A percentile compares a stretch with the other conserved stretches of the same genome.
phyloP scores from a whole-genome alignment of 768 basidiomycete genomes.

The Lentinula aciculospora region DNA sequence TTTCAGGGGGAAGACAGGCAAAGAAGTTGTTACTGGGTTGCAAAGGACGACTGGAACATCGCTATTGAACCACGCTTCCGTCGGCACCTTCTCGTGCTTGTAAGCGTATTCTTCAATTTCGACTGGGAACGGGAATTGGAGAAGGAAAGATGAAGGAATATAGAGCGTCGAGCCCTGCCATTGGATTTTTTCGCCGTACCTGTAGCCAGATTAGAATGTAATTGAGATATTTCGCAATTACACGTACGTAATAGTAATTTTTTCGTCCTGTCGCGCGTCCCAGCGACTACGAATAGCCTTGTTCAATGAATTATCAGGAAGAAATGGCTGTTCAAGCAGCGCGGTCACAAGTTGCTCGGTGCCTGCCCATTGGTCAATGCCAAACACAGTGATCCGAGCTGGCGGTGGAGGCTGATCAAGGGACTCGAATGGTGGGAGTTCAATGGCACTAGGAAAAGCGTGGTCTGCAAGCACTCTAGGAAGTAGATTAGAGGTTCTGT shows the following conservation, averaged over 20 bases:
- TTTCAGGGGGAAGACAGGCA: slow-evolving; percentile 27
- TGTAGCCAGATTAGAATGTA: slow-evolving; percentile 9
- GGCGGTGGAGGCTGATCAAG: slow-evolving; percentile 14
- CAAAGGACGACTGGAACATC: slow-evolving; percentile 58
- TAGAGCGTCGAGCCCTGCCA: slow-evolving; percentile 16
- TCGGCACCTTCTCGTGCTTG: neutral
- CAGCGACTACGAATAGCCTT: slow-evolving; percentile 45
- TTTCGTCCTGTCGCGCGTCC: slow-evolving; percentile 23
- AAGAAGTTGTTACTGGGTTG: slow-evolving; percentile 52
- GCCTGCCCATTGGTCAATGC: slow-evolving; percentile 45
- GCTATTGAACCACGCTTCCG: neutral
- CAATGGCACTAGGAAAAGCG: slow-evolving; percentile 22
- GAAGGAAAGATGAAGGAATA: slow-evolving; percentile 47
- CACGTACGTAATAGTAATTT: slow-evolving; percentile 34
- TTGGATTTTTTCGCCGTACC: neutral
- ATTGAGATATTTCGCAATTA: slow-evolving; percentile 26
- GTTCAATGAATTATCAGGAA: slow-evolving; percentile 40
- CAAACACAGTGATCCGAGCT: slow-evolving; percentile 41
- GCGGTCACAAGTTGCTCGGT: slow-evolving; percentile 61
- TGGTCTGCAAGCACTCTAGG: slow-evolving; percentile 37
- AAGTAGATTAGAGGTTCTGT: slow-evolving; percentile 41
- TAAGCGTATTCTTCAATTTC: slow-evolving; percentile 36
- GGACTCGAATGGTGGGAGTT: slow-evolving; percentile 43
- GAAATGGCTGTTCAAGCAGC: slow-evolving; percentile 66
- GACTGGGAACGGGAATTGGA: slow-evolving; percentile 46